phyloP scores from a whole-genome alignment of 2,329 filamentous ascomycete genomes.

The Talaromyces piceae region DNA sequence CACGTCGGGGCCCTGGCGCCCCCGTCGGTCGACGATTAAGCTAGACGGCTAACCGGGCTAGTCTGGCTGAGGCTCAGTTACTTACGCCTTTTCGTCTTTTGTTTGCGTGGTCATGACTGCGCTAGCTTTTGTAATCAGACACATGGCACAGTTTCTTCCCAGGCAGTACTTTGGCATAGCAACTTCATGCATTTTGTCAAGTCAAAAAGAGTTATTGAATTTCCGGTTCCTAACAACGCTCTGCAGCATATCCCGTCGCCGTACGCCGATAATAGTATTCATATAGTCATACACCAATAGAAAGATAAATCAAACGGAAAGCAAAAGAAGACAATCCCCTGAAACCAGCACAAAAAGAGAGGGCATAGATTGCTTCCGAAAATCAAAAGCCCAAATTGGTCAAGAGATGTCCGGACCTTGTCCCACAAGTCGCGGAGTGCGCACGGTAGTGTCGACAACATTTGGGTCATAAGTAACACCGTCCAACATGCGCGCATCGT shows the following conservation, averaged over 20 bases:
- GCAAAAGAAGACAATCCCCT: not conserved
- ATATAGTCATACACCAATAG: not conserved
- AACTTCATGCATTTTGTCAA: not conserved
- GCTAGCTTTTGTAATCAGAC: too few relatives aligned
- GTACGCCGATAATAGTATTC: not conserved
- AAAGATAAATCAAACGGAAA: not conserved
- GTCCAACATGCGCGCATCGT: conserved; percentile 59
- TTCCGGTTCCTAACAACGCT: not conserved
- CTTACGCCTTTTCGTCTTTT: too few relatives aligned
- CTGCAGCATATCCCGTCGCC: not conserved
- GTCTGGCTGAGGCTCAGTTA: too few relatives aligned
- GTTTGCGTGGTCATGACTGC: too few relatives aligned
- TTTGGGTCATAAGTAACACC: conserved; percentile 57
- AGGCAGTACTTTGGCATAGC: too few relatives aligned
- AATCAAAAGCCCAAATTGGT: too few relatives aligned
- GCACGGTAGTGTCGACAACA: conserved; percentile 58
- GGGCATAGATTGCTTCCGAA: not conserved
- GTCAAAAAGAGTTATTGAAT: not conserved
- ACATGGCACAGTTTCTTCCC: too few relatives aligned
- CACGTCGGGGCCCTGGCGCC: too few relatives aligned
- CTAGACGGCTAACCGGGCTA: too few relatives aligned
- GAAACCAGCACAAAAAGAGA: not conserved
- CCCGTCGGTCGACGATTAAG: too few relatives aligned
- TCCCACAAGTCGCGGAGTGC: conserved; percentile 47
- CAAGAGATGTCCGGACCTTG: conserved; percentile 11